Evolutionary conservation across 179 eudicot species (phyloP).

Genomic region (Beta lomatogona): DNA sequence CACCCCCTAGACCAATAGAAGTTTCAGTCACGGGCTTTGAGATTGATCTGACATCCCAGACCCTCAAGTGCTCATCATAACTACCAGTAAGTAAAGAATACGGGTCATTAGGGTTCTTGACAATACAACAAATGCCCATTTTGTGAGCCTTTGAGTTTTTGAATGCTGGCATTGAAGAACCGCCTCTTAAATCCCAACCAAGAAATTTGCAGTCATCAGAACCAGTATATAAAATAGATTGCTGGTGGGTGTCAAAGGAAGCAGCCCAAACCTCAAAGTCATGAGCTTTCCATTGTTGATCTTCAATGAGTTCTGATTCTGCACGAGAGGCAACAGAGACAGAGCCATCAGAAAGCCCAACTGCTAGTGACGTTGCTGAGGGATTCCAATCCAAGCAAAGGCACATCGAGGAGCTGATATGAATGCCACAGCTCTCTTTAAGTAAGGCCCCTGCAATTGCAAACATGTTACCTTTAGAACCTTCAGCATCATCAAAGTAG

Average conservation of each 20-base stretch:
- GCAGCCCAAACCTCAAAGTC: constrained; percentile 94
- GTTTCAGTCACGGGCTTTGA: constrained; percentile 72
- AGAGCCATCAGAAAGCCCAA: constrained; percentile 89
- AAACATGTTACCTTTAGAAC: constrained; percentile 12
- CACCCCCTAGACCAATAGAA: constrained; percentile 76
- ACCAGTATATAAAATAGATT: constrained; percentile 77
- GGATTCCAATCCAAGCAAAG: constrained; percentile 87
- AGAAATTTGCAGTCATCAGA: constrained; percentile 90
- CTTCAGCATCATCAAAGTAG: not conserved
- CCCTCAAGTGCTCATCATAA: constrained; percentile 77
- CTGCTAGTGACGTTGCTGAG: constrained; percentile 59
- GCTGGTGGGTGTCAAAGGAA: constrained; percentile 79
- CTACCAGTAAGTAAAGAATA: constrained; percentile 71
- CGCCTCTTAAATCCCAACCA: constrained; percentile 81
- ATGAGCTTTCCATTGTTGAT: constrained; percentile 86
- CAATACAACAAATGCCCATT: constrained; percentile 89
- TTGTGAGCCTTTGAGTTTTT: constrained; percentile 72
- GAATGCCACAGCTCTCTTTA: constrained; percentile 45
- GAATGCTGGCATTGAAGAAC: constrained; percentile 57
- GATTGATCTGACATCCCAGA: constrained; percentile 84
- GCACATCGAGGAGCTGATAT: constrained; percentile 91
- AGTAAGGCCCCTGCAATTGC: constrained; percentile 47
- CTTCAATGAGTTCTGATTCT: constrained; percentile 54
- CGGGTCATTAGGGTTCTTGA: constrained; percentile 72
- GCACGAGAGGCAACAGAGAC: constrained; percentile 59